Base-by-base conservation (phyloP, 164 flowering plant genomes). In the Paratinospora sagittata region DNA sequence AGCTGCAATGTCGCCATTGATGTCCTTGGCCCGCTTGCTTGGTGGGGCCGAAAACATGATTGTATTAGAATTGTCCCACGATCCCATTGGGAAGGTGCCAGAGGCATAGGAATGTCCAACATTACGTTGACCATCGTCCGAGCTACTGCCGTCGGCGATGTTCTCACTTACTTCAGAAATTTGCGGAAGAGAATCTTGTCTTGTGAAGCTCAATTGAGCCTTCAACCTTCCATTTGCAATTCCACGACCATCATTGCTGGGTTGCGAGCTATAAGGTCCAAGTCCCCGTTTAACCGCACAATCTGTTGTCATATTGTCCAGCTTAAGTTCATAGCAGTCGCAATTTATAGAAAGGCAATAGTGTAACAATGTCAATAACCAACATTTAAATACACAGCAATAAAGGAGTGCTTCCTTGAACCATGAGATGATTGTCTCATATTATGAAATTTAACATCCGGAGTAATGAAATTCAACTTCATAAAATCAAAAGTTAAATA, bases 101-200 rank as follows among this genome's bases (percentile, higher is more conserved):
- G 84, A 70, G 49, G 79, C 69, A 70, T 71, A 86, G 23, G 89
- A 79, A 61, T 83, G 84, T 9, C 77, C 72, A 6, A 74, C 69
- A 21, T 76, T 83, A 19, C 74, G 79, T 30, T 76, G 81, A 47
- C 75, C 76, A 41, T 78, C 80, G 34, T 75, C 82, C 1, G 82
- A 74, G 67, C 76, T 80, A 62, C 78, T 68, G 58, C 81, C 83
- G 37, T 84, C 73, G 12, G 67, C 72, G 17, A 66, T 65, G 60
- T 74, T 80, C 78, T 87, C 89, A 23, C 80, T 81, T 8, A 81
- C 84, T 75, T 88, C 92, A 9, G 94, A 86, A 13, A 89, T 82
- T 66, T 84, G 92, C 24, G 94, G 86, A 37, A 88, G 90, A 14
- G 90, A 84, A 75, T 90, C 97, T 77, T 85, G 88, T 62, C 89